Base-by-base conservation (phyloP, 306 rosid genomes). In the Gynostemma pentaphyllum region DNA sequence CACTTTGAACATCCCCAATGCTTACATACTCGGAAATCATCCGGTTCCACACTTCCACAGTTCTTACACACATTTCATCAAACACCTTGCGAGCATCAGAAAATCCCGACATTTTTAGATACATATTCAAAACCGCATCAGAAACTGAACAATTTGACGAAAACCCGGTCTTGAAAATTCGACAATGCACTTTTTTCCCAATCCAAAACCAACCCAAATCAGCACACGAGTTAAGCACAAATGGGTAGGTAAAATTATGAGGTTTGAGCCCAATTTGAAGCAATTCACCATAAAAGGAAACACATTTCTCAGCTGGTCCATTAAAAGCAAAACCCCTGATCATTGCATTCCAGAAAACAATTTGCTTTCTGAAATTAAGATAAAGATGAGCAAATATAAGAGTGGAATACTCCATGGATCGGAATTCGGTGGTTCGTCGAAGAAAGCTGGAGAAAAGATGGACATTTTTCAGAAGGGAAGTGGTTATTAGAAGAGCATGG, bases 201-300 rank as follows among this genome's bases (percentile, higher is more conserved):
- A 24, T 16, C 52, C 61, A 5, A 18, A 42, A 53, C 74, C 69
- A 62, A 62, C 78, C 74, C 61, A 74, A 8, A 32, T 68, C 72
- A 37, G 78, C 10, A 39, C 78, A 68, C 7, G 74, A 68, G 53
- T 52, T 68, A 7, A 74, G 30, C 39, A 74, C 78, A 52, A 24
- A 74, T 4, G 70, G 74, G 66, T 53, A 74, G 11, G 78, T 74
- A 47, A 68, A 68, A 40, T 68, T 74, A 74, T 74, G 78, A 37
- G 78, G 70, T 68, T 62, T 74, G 51, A 68, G 68, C 15, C 73
- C 70, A 62, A 67, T 45, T 0, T 52, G 78, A 63, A 62, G 70
- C 74, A 74, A 19, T 21, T 62, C 70, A 32, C 45, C 67, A 23
- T 53, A 74, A 67, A 69, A 27, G 9, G 52, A 65, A 16, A 69